Evolutionary conservation across 257 asterid genomes (phyloP).

Genomic region (Cruciata laevipes): DNA sequence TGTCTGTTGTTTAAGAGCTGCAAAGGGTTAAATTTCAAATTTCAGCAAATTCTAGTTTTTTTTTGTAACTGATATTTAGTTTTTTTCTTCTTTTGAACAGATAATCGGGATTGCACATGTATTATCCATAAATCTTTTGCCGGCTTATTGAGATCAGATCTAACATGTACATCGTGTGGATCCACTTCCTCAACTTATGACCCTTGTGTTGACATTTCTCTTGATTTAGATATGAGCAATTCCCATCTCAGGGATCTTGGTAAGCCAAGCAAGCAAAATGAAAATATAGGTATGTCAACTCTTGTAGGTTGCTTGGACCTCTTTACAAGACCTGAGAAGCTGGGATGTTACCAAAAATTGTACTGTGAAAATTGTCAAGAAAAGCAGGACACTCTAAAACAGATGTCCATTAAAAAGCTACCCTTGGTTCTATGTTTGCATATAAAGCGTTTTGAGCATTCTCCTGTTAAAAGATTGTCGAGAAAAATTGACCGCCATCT

Average conservation of each 20-base stretch:
- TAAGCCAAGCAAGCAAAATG: slow-evolving; percentile 38
- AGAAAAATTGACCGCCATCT: slow-evolving; percentile 61
- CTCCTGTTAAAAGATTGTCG: slow-evolving; percentile 41
- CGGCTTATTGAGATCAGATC: slow-evolving; percentile 65
- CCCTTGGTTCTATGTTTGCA: slow-evolving; percentile 60
- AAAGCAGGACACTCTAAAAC: slow-evolving; percentile 53
- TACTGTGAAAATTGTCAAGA: slow-evolving; percentile 55
- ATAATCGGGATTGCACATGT: slow-evolving; percentile 54
- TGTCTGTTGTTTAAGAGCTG: not conserved
- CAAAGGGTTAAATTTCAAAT: not conserved
- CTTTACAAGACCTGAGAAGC: slow-evolving; percentile 55
- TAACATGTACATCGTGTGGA: slow-evolving; percentile 67
- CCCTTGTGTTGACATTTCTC: slow-evolving; percentile 65
- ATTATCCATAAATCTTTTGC: slow-evolving; percentile 62
- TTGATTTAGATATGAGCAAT: slow-evolving; percentile 36
- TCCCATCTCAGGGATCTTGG: slow-evolving; percentile 15
- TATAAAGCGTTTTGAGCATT: slow-evolving; percentile 69
- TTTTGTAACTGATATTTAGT: slow-evolving; percentile 15
- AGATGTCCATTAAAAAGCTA: slow-evolving; percentile 62
- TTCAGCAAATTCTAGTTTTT: not conserved
- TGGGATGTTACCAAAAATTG: slow-evolving; percentile 57
- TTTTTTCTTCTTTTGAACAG: slow-evolving; percentile 31
- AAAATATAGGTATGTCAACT: slow-evolving; percentile 30
- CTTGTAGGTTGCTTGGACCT: slow-evolving; percentile 54
- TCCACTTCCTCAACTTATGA: slow-evolving; percentile 70